phyloP scores from a whole-genome alignment of 192 early-diverging fungal species.

The Linnemannia elongata region DNA sequence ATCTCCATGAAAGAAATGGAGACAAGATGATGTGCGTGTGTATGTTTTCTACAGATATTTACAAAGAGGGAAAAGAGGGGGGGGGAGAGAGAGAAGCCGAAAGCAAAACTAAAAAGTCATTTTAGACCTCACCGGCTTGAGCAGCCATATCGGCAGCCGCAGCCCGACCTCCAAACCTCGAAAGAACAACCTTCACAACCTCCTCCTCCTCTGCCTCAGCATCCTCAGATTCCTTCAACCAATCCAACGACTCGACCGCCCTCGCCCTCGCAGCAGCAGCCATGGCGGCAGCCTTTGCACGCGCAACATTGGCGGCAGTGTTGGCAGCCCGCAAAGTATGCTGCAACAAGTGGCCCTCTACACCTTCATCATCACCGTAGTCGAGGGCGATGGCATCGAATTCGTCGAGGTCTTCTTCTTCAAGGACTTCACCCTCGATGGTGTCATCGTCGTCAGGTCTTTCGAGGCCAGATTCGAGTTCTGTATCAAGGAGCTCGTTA shows the following conservation, averaged over 20 bases:
- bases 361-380: not conserved
- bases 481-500: constrained; percentile 50
- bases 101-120: too few relatives aligned
- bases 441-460: constrained; percentile 48
- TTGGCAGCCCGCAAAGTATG: not conserved
- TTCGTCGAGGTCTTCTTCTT: constrained; percentile 38
- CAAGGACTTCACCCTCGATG: constrained; percentile 41
- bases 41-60: constrained; percentile 12
- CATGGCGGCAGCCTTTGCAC: not conserved
- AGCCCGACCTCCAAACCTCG: constrained; percentile 22
- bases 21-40: not conserved
- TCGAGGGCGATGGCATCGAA: not conserved
- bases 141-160: constrained; percentile 46
- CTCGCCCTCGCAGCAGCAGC: not conserved
- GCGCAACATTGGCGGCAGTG: not conserved
- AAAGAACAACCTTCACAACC: not conserved
- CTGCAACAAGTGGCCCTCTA: not conserved
- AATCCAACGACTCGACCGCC: not conserved
- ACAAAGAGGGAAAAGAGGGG: constrained; percentile 6
- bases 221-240: constrained; percentile 26
- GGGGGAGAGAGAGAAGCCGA: too few relatives aligned
- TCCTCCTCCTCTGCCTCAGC: not conserved
- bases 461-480: constrained; percentile 21
- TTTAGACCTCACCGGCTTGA: constrained; percentile 1
- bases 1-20: not conserved